Base-by-base conservation (phyloP, 805 yeast genomes). In the Hermanozyma aechmeae region DNA sequence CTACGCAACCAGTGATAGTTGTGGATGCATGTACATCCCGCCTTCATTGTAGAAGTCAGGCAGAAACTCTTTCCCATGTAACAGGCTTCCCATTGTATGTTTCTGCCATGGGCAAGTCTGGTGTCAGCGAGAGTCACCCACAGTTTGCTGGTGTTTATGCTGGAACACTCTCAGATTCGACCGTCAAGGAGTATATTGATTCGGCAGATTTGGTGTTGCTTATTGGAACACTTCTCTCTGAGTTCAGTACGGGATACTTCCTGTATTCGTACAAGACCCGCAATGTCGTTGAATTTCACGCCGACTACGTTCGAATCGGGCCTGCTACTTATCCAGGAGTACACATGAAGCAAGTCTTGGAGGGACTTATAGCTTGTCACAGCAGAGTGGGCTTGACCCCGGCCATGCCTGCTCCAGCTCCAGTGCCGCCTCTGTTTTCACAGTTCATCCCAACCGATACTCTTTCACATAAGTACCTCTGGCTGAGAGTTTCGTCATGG, bases 91-190 rank as follows among this genome's bases (percentile, higher is more conserved):
- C 92, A 26, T 78, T 79, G 27, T 83, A 74, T 56, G 79, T 79
- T 32, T 84, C 95, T 30, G 94, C 95, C 45, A 81, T 83, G 92
- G 95, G 94, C 58, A 83, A 83, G 58, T 79, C 85, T 35, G 65
- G 74, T 15, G 73, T 82, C 43, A 76, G 79, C 56, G 95, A 83
- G 59, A 52, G 56, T 31, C 58, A 60, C 34, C 54, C 53, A 19
- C 29, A n/a, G n/a, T 20, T 20, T 13, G 22, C 13, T 13, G 22
- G 22, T 13, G 22, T 20, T 5, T 48, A 46, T 18, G 48, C 46
- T 17, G 53, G 53, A 2, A 34, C 43, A 3, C 35, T 46, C 17
- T 43, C 51, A n/a, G 39, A 45, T 23, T 48, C 50, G 3, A 37
- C 28, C 7, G 53, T 46, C n/a, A 39, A 42, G 29, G 27, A 36